Base-by-base conservation (phyloP, 495 filamentous ascomycete genomes). In the Hyphodiscus hymeniophilus region DNA sequence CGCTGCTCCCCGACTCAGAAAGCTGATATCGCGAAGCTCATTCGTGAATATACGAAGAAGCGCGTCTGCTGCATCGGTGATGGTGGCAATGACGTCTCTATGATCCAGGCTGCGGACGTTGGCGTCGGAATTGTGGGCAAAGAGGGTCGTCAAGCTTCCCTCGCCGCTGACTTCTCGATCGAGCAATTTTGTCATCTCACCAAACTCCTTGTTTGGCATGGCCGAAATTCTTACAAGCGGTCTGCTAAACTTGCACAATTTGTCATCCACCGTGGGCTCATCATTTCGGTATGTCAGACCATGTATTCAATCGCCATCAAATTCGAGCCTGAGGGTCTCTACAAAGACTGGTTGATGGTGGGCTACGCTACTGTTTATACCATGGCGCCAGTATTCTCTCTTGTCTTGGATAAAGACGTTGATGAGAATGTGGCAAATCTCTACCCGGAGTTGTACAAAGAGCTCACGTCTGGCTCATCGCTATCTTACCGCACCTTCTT, bases 21-120 rank as follows among this genome's bases (percentile, higher is more conserved):
- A 62, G 94, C 94, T 23, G 91, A 96, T 55, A 71, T 97, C 32
- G 92, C 94, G 23, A 77, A 75, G 48, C 73, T 99, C 32, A 99
- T 99, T 65, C 89, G 91, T 43, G 76, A 86, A 33, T 78, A 87
- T 68, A 99, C 94, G 8, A 84, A 84, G 62, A 96, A 96, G 61
- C 83, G 94, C 26, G 84, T 95, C 22, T 94, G 88, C 63, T 95
- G 90, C 60, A 96, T 99, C 55, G 92, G 92, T 35, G 92, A 99
- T 55, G 92, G 92, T 33, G 92, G 92, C 42, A 99, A 99, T 67
- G 94, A 99, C 63, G 94, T 99, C 23, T 89, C 84, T 42, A 99
- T 99, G 94, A 99, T 99, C 56, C 91, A 95, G 67, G 90, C 92
- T 5, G 94, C 94, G 1, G 94, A 97, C 57, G 89, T 99, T 1